Evolutionary conservation across 306 rosid genomes (phyloP).

Genomic region (Luffa aegyptiaca): DNA sequence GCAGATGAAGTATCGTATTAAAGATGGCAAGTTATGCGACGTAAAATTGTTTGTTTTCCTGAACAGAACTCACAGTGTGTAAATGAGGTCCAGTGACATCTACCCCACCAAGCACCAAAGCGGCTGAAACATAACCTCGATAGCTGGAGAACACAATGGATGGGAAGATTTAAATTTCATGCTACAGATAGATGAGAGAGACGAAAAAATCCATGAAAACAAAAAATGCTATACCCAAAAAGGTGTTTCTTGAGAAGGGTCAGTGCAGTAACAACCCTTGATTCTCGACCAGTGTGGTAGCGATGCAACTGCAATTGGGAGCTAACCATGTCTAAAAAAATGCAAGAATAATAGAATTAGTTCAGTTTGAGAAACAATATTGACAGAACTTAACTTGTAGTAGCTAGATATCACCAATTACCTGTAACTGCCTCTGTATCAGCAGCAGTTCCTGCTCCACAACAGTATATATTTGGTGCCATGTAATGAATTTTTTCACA

Average conservation of each 20-base stretch:
- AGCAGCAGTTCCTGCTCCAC: conserved; percentile 99
- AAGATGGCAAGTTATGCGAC: conserved; percentile 10
- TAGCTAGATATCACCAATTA: conserved; percentile 14
- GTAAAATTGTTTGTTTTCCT: conserved; percentile 4
- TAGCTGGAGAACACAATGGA: conserved; percentile 35
- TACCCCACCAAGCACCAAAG: conserved; percentile 96
- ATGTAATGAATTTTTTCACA: conserved; percentile 94
- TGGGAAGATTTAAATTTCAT: conserved; percentile 1
- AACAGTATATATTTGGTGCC: conserved; percentile 97
- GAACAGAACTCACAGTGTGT: conserved; percentile 58
- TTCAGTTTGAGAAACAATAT: conserved; percentile 8
- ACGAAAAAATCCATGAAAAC: background rate
- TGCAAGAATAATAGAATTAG: conserved; percentile 16
- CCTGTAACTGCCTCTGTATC: conserved; percentile 99
- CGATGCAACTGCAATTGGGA: conserved; percentile 92
- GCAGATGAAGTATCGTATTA: conserved; percentile 6
- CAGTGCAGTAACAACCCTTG: conserved; percentile 44
- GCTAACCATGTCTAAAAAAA: conserved; percentile 74
- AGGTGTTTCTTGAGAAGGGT: conserved; percentile 53
- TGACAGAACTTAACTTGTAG: background rate
- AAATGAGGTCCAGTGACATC: conserved; percentile 92
- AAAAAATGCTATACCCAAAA: conserved; percentile 23
- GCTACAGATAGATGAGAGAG: background rate
- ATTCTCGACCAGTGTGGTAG: conserved; percentile 79
- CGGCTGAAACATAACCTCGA: conserved; percentile 79